Evolutionary conservation across 176 grass and related monocot species (phyloP).

Genomic region (Avena sativa): DNA sequence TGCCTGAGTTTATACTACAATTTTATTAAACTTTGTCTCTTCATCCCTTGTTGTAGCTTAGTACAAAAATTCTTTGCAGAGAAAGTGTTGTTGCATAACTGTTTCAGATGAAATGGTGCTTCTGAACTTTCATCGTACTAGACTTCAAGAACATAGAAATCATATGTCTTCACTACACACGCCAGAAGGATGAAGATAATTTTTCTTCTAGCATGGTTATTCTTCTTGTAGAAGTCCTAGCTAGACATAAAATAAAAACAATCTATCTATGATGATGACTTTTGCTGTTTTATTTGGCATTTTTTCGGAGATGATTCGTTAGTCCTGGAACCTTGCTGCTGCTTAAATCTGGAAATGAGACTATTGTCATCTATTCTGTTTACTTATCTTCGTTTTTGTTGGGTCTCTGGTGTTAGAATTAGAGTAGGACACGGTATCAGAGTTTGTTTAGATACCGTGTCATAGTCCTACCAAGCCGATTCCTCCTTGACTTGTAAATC

Average conservation of each 20-base stretch:
- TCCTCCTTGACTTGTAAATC: no score
- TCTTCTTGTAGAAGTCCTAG: no score
- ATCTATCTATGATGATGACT: no score
- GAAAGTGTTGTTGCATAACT: no score
- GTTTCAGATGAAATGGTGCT: slow-evolving; percentile 23
- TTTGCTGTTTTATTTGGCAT: no score
- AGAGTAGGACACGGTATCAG: no score
- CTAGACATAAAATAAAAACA: no score
- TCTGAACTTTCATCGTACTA: not conserved
- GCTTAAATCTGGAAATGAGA: not conserved
- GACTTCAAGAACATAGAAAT: not conserved
- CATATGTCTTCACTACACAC: not conserved
- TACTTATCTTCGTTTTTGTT: not conserved
- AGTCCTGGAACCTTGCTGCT: not conserved
- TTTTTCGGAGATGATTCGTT: not conserved
- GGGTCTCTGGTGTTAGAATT: not conserved
- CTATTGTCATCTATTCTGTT: not conserved
- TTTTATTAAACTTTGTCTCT: not conserved
- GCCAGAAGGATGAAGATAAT: no score
- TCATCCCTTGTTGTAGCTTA: not conserved
- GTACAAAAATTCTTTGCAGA: no score
- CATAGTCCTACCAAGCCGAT: no score
- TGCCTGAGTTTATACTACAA: not conserved
- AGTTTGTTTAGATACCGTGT: no score
- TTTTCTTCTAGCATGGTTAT: no score